Conservation (phyloP, 164 flowering plant species). For the Litsea cubeba region DNA sequence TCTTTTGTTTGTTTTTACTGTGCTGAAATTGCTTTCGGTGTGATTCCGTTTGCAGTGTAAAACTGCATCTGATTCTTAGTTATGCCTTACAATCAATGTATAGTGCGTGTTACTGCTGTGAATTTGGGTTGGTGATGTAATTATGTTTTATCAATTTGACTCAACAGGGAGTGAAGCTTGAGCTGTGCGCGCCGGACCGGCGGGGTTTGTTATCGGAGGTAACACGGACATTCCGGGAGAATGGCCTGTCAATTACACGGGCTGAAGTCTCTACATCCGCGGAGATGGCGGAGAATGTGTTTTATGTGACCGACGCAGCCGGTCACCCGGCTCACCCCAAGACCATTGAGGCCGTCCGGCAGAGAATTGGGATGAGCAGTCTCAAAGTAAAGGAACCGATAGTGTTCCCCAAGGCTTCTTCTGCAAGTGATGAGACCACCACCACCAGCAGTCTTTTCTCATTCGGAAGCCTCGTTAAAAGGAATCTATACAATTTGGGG, state of each 20-base stretch:
- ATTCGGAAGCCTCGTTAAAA: constrained; percentile 77
- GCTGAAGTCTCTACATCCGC: constrained; percentile 77
- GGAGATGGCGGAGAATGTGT: constrained; percentile 50
- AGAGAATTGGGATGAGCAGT: constrained; percentile 50
- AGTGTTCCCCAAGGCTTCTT: constrained; percentile 21
- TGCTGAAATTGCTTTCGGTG: background rate
- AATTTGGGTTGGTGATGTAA: background rate
- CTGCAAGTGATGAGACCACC: constrained; percentile 28
- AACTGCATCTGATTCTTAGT: background rate
- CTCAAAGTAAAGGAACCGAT: constrained; percentile 74
- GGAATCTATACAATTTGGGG: constrained; percentile 84
- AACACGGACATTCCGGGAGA: constrained; percentile 82
- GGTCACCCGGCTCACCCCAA: constrained; percentile 58
- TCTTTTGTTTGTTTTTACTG: background rate
- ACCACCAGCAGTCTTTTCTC: constrained; percentile 65
- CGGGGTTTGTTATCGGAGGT: constrained; percentile 77
- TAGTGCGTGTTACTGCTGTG: too few relatives aligned
- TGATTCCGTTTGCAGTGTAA: background rate
- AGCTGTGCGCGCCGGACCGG: constrained; percentile 35
- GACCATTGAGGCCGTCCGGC: constrained; percentile 53
- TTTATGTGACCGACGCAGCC: constrained; percentile 68
- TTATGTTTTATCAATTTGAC: background rate
- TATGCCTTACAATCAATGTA: too few relatives aligned
- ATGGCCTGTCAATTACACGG: constrained; percentile 79
- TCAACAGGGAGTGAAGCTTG: constrained; percentile 28